Evolutionary conservation across 2,329 filamentous ascomycete genomes (phyloP).

Genomic region (Arthrobotrys iridis): DNA sequence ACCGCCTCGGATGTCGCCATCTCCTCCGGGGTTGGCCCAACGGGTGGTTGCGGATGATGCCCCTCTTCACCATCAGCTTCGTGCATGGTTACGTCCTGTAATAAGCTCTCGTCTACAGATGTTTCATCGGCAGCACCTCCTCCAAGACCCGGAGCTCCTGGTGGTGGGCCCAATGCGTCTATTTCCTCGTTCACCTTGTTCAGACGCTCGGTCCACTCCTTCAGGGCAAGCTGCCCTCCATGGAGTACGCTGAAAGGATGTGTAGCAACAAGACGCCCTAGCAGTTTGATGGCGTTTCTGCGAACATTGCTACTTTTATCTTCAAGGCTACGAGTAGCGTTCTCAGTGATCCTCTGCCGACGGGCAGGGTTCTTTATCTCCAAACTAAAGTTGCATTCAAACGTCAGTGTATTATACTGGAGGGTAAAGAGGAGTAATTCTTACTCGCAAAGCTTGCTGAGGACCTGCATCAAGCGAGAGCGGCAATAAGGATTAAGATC

Average conservation of each 20-base stretch:
- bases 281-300: constrained; percentile 90
- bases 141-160: constrained; percentile 74
- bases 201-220: constrained; percentile 84
- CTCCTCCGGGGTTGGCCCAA: constrained; percentile 77
- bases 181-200: constrained; percentile 85
- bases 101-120: constrained; percentile 75
- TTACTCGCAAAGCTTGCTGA: constrained; percentile 78
- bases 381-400: constrained; percentile 62
- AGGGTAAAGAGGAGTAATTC: not conserved
- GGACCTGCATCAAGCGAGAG: constrained; percentile 88
- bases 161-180: constrained; percentile 80
- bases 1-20: constrained; percentile 89
- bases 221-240: constrained; percentile 82
- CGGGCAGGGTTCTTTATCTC: constrained; percentile 95
- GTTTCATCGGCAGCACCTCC: constrained; percentile 74
- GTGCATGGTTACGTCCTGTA: constrained; percentile 88
- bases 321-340: constrained; percentile 87
- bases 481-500: constrained; percentile 97
- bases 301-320: constrained; percentile 99
- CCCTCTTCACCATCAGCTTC: constrained; percentile 66
- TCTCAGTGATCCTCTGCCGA: constrained; percentile 83
- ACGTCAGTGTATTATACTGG: not conserved
- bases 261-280: constrained; percentile 87
- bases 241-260: constrained; percentile 95
- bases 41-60: constrained; percentile 77